phyloP scores from a whole-genome alignment of 495 filamentous ascomycete genomes.

The Xylaria acuta region DNA sequence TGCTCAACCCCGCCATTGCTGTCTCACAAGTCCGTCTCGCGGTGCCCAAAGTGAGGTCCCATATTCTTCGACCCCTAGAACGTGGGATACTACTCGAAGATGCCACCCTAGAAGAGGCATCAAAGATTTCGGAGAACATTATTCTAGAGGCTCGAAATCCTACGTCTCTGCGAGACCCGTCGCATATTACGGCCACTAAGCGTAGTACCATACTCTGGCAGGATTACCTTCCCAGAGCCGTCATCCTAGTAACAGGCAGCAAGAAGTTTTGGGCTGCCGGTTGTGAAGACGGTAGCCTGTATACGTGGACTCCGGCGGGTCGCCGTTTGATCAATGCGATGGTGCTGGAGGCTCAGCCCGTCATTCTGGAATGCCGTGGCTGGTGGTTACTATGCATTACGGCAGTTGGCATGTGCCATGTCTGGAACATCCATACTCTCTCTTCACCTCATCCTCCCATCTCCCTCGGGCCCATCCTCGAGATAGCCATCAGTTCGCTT shows the following conservation, averaged over 20 bases:
- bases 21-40: conserved; percentile 88
- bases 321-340: conserved; percentile 82
- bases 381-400: conserved; percentile 90
- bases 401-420: conserved; percentile 85
- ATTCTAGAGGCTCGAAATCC: conserved; percentile 58
- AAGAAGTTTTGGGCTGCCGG: conserved; percentile 88
- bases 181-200: conserved; percentile 78
- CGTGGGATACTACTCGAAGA: conserved; percentile 53
- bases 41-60: conserved; percentile 83
- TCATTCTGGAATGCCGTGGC: conserved; percentile 87
- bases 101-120: conserved; percentile 61
- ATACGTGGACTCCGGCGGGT: conserved; percentile 95
- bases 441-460: conserved; percentile 87
- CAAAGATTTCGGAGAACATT: conserved; percentile 63
- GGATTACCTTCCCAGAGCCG: conserved; percentile 84
- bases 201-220: conserved; percentile 91
- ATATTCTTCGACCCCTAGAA: conserved; percentile 74
- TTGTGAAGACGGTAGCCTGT: conserved; percentile 91
- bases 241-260: conserved; percentile 87
- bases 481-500: conserved; percentile 72
- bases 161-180: conserved; percentile 75
- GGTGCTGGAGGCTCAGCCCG: conserved; percentile 88
- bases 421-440: conserved; percentile 91
- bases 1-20: conserved; percentile 77
- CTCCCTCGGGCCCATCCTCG: conserved; percentile 86